Evolutionary conservation across 495 filamentous ascomycete genomes (phyloP).

Genomic region (Daldinia grandis): DNA sequence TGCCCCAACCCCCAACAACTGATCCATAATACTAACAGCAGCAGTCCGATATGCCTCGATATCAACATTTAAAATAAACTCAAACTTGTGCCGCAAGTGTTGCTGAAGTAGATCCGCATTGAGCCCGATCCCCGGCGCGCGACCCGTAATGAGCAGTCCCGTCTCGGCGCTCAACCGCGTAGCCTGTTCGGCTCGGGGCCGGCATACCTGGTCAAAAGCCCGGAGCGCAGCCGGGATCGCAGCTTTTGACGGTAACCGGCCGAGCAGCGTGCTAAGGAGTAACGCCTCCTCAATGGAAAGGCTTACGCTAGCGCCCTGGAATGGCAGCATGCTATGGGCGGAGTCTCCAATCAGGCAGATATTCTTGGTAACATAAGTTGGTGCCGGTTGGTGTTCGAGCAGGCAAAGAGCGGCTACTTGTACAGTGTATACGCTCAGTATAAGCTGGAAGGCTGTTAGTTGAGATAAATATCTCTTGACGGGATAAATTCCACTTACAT

Average conservation of each 20-base stretch:
- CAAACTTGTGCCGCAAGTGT: conserved; percentile 32
- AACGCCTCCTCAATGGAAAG: conserved; percentile 42
- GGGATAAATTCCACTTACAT: conserved; percentile 28
- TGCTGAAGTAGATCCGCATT: conserved; percentile 36
- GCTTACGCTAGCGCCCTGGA: conserved; percentile 29
- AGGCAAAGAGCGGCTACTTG: conserved; percentile 40
- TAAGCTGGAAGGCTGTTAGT: conserved; percentile 21
- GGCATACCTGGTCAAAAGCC: conserved; percentile 41
- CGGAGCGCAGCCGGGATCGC: conserved; percentile 41
- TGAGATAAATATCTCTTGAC: background rate
- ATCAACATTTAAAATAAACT: conserved; percentile 25
- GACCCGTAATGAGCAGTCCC: conserved; percentile 32
- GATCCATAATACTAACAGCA: conserved; percentile 39
- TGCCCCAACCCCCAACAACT: conserved; percentile 7
- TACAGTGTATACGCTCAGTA: conserved; percentile 44
- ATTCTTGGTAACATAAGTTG: conserved; percentile 39
- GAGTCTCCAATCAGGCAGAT: conserved; percentile 42
- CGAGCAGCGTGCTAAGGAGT: conserved; percentile 36
- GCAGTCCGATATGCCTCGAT: conserved; percentile 20
- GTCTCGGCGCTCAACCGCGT: conserved; percentile 24
- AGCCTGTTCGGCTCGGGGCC: conserved; percentile 40
- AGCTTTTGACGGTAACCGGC: conserved; percentile 28
- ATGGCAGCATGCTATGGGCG: conserved; percentile 39
- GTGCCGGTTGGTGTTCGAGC: conserved; percentile 36
- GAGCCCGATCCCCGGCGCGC: conserved; percentile 32